Base-by-base conservation (phyloP, 352 stramenopile species). In the Thalassiosira ordinaria region DNA sequence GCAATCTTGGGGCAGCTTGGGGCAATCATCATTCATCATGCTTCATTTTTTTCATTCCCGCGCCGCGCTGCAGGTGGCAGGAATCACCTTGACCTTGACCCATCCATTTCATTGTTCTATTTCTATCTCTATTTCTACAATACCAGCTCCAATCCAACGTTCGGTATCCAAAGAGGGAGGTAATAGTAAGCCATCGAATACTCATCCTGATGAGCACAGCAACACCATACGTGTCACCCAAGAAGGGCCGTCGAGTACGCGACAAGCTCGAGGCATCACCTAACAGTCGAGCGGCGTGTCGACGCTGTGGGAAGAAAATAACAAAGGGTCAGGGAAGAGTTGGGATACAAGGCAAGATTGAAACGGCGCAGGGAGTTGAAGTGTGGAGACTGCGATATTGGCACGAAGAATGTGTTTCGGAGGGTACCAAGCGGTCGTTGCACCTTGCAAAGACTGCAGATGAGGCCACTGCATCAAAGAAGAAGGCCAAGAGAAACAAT, bases 181-280 rank as follows among this genome's bases (percentile, higher is more conserved):
- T n/a, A n/a, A n/a, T n/a, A n/a, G n/a, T n/a, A n/a, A n/a, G n/a
- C n/a, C n/a, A n/a, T n/a, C n/a, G n/a, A n/a, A n/a, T n/a, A n/a
- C n/a, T n/a, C n/a, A n/a, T n/a, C n/a, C n/a, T n/a, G n/a, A n/a
- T n/a, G n/a, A n/a, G n/a, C n/a, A n/a, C n/a, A n/a, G n/a, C n/a
- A n/a, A n/a, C n/a, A n/a, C 35, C 35, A 44, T 44, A 44, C 35
- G 13, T 44, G 6, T 62, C 53, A 20, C 27, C 53, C 8, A 41
- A 41, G 27, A 41, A 41, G 16, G 16, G 53, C 24, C 53, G 53
- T 1, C 29, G 22, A 20, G 22, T 29, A 31, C 22, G n/a, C 33
- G 53, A 62, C 27, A 62, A 62, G 31, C 53, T 62, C 53, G 53
- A 62, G 16, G 8, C 11, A 2, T 62, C 53, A 6, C 53, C 53